These are phyloP conservation scores for Peniophora sp. DNA, from an alignment of 1,284 basidiomycete species.

Conservation along the genomic window DNA sequence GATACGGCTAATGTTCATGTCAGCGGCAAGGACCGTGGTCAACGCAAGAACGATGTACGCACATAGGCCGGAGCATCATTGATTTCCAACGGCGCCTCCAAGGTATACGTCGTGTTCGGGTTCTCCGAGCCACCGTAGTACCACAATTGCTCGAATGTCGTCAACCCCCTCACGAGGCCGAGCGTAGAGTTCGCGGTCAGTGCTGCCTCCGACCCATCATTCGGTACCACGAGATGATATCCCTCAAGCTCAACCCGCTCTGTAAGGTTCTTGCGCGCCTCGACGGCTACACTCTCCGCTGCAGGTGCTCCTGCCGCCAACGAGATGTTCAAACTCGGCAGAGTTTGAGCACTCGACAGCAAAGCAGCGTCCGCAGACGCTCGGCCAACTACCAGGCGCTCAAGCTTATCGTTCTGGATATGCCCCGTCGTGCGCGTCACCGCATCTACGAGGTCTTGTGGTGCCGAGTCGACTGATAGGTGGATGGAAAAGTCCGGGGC, in stretches of 20 bases:
- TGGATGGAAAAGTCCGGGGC: slow-evolving; percentile 37
- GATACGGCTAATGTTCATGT: slow-evolving; percentile 60
- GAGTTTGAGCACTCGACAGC: slow-evolving; percentile 21
- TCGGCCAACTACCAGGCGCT: slow-evolving; percentile 40
- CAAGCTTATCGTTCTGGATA: slow-evolving; percentile 36
- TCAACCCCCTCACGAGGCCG: slow-evolving; percentile 74
- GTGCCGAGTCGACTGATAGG: slow-evolving; percentile 25
- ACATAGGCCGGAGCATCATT: slow-evolving; percentile 7
- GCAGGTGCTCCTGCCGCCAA: slow-evolving; percentile 16
- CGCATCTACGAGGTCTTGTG: slow-evolving; percentile 39
- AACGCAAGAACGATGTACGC: neutral
- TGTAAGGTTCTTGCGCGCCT: slow-evolving; percentile 44
- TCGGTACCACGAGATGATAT: slow-evolving; percentile 59
- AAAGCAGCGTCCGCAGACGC: slow-evolving; percentile 30
- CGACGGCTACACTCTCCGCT: slow-evolving; percentile 35
- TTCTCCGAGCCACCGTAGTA: slow-evolving; percentile 29
- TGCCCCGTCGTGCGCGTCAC: slow-evolving; percentile 29
- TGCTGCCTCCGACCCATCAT: slow-evolving; percentile 48
- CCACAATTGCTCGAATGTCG: slow-evolving; percentile 78
- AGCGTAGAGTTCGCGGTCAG: slow-evolving; percentile 67
- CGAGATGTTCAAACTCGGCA: slow-evolving; percentile 31
- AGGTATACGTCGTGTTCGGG: slow-evolving; percentile 37
- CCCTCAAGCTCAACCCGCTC: slow-evolving; percentile 26
- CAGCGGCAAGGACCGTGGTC: too few relatives aligned
- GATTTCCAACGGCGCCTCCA: slow-evolving; percentile 11